Base-by-base conservation (phyloP, 2,329 filamentous ascomycete genomes). In the Conoideocrella luteorostrata region DNA sequence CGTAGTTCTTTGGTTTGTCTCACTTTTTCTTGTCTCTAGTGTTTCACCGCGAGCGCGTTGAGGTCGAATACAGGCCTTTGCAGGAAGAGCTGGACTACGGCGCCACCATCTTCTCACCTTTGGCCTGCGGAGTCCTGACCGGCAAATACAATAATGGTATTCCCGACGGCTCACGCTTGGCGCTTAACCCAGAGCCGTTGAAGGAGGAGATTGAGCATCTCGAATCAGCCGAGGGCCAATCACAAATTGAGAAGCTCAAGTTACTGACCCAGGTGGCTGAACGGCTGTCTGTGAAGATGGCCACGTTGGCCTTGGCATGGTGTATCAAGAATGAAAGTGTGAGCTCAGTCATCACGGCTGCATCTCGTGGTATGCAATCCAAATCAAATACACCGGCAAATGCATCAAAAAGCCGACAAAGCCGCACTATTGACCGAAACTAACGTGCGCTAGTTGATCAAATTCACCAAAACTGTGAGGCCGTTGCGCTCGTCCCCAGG, bases 81-180 rank as follows among this genome's bases (percentile, higher is more conserved):
- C 84, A 82, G 58, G 64, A 74, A 36, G 69, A 78, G 35, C 67
- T 71, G 44, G 77, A 78, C 1, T 64, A 79, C 1, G 81, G 80
- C 2, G 62, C 84, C 38, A 84, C 82, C 2, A 75, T 73, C 28
- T 84, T 75, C 60, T 75, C 69, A n/a, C 80, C 80, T 2, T 66
- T 84, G 50, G 66, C 66, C 48, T 62, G 64, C 32, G 81, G 81
- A 3, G 62, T 85, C 39, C 63, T 84, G 41, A 79, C 77, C 0
- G 81, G 81, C 24, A 85, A 84, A 62, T 85, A 85, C 64, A 81
- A 80, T 41, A 67, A 70, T 33, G 70, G 71, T 1, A 63, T 80
- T 9, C 76, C 77, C 5, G 67, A 74, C 36, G 75, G 74, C 52
- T 79, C 72, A 21, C 74, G 76, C 13, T 82, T 77, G n/a, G n/a